Conservation (phyloP, 176 grass and related monocot genomes). For the Cenchrus fungigraminus region DNA sequence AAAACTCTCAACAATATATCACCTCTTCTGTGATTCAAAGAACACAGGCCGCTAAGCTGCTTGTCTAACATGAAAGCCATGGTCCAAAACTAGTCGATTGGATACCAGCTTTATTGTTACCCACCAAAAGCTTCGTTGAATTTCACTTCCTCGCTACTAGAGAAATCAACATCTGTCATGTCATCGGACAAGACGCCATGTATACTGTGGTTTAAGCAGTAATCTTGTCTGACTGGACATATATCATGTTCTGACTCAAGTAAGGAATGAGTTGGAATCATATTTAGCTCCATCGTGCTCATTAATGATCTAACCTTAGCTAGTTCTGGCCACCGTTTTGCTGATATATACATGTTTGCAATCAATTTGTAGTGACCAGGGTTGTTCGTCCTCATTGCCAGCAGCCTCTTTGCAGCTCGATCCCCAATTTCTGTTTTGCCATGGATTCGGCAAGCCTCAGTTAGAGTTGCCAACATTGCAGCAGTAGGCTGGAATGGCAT, state of each 20-base stretch:
- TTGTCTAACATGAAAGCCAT: slow-evolving; percentile 14
- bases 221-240: not conserved
- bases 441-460: slow-evolving; percentile 62
- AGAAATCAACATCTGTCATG: slow-evolving; percentile 48
- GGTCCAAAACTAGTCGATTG: slow-evolving; percentile 5
- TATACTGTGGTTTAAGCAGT: too few relatives aligned
- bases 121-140: slow-evolving; percentile 50
- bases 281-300: slow-evolving; percentile 51
- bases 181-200: not conserved
- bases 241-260: slow-evolving; percentile 42
- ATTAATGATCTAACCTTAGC: slow-evolving; percentile 65
- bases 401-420: slow-evolving; percentile 60
- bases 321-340: slow-evolving; percentile 63
- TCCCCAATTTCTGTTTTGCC: slow-evolving; percentile 55
- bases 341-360: slow-evolving; percentile 66
- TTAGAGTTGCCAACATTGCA: slow-evolving; percentile 71
- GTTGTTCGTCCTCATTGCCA: slow-evolving; percentile 61
- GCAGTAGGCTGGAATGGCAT: slow-evolving; percentile 62
- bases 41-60: not conserved
- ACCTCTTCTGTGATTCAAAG: slow-evolving; percentile 12
- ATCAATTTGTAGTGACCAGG: slow-evolving; percentile 64
- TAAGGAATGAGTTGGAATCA: slow-evolving; percentile 57
- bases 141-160: slow-evolving; percentile 54
- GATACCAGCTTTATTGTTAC: slow-evolving; percentile 27
- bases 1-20: slow-evolving; percentile 11